Evolutionary conservation across 2,329 filamentous ascomycete genomes (phyloP).

Genomic region (Cercospora zeae-maydis): DNA sequence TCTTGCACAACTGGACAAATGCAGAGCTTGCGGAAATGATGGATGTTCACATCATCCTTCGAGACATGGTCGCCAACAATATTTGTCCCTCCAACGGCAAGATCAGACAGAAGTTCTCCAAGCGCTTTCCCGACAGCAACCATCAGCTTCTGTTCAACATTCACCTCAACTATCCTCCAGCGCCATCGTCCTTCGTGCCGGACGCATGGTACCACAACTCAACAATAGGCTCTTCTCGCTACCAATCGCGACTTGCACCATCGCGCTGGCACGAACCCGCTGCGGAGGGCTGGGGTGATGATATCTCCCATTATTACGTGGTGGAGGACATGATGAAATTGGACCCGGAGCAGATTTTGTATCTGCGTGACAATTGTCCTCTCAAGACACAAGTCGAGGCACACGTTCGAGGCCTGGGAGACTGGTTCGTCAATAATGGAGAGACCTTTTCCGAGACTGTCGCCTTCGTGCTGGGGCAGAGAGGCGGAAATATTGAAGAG

Average conservation of each 20-base stretch:
- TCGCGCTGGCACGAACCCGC: conserved; percentile 52
- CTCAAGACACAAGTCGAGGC: conserved; percentile 56
- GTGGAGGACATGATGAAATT: conserved; percentile 64
- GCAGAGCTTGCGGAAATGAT: conserved; percentile 57
- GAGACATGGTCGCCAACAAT: conserved; percentile 55
- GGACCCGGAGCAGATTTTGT: conserved; percentile 57
- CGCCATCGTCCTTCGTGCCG: conserved; percentile 30
- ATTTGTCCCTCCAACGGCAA: conserved; percentile 61
- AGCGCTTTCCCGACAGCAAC: conserved; percentile 51
- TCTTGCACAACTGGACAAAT: conserved; percentile 59
- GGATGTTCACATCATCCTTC: conserved; percentile 55
- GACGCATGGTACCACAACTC: conserved; percentile 41
- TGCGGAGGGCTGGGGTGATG: conserved; percentile 62
- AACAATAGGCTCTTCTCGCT: conserved; percentile 36
- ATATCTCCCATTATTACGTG: conserved; percentile 61
- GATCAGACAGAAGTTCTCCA: conserved; percentile 57
- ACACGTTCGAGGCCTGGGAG: conserved; percentile 51
- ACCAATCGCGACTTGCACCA: conserved; percentile 47
- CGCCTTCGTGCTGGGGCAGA: conserved; percentile 53
- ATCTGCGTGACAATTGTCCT: conserved; percentile 54
- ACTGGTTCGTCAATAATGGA: conserved; percentile 63
- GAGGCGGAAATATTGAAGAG: conserved; percentile 51
- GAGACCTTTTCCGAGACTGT: conserved; percentile 60
- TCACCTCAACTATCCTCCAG: conserved; percentile 36
- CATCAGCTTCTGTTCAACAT: conserved; percentile 52